A percentile compares a stretch with the other conserved stretches of the same genome.
Conservation (phyloP, 768 basidiomycete genomes). For the Lactifluus hygrophoroides region DNA sequence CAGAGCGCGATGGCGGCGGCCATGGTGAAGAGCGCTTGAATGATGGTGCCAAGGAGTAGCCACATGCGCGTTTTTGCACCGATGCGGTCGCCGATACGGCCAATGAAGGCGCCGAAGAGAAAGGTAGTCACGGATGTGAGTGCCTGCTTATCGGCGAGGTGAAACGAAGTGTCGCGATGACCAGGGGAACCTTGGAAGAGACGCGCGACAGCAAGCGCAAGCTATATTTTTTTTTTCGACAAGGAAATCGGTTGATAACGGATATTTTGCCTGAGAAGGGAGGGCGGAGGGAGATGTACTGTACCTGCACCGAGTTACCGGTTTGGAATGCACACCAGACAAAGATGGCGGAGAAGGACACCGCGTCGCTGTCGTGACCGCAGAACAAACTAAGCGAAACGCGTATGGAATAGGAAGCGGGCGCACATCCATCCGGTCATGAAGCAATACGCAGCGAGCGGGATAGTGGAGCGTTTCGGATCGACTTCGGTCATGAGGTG, state of each 20-base stretch:
- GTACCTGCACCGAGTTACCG: constrained; percentile 62
- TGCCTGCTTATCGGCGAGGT: constrained; percentile 77
- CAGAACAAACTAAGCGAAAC: neutral
- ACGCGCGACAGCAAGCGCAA: constrained; percentile 72
- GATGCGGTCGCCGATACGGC: constrained; percentile 76
- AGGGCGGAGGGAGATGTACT: neutral
- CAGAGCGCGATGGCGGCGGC: constrained; percentile 60
- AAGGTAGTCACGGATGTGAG: constrained; percentile 74
- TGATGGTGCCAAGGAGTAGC: constrained; percentile 61
- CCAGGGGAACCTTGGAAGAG: constrained; percentile 50
- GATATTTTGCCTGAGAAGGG: constrained; percentile 3
- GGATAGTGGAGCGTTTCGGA: constrained; percentile 40
- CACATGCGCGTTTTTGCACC: constrained; percentile 67
- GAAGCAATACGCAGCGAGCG: constrained; percentile 59
- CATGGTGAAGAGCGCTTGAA: constrained; percentile 74
- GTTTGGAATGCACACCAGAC: constrained; percentile 87
- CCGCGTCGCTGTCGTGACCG: constrained; percentile 43
- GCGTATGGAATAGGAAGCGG: neutral
- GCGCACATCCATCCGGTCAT: constrained; percentile 75
- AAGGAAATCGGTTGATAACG: neutral
- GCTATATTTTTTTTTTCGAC: constrained; percentile 30
- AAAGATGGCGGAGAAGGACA: constrained; percentile 71
- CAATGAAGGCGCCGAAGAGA: constrained; percentile 66
- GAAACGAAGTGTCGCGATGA: constrained; percentile 53
- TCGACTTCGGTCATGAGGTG: constrained; percentile 39